Base-by-base conservation (phyloP, 495 filamentous ascomycete species). In the Penicillium cataractarum region DNA sequence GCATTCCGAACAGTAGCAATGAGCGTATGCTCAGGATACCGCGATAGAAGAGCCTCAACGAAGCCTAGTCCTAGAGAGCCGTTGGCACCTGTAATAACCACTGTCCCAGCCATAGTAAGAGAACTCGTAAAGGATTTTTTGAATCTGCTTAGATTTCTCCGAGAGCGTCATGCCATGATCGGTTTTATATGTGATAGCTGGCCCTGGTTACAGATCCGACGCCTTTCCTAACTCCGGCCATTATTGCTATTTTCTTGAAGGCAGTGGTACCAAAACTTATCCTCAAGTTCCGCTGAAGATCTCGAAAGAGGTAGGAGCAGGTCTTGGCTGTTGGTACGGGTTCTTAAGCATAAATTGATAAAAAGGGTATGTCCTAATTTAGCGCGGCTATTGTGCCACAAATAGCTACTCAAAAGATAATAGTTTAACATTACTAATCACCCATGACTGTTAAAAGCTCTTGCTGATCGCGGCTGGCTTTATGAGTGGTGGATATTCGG, bases 41-140 rank as follows among this genome's bases (percentile, higher is more conserved):
- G 60, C 2, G 62, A 57, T 7, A 83, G 69, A 35, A 84, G 71
- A 32, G 76, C 63, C 10, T 74, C 48, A 9, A 80, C 74, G 6
- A 80, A 75, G 15, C 71, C 78, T 27, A 82, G 73, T 5, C 74
- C 82, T 31, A 82, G 67, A 22, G 80, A 80, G 64, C 80, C 73
- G 60, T 83, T 83, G 31, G 81, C 81, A 27, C 80, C 81, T 8
- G 81, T 84, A 51, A 83, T 66, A 39, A 84, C 58, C 49, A 83
- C 69, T 19, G 79, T 79, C 32, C 77, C 79, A n/a, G 44, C 17
- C 68, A 73, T 75, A 6, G 8, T 49, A 9, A 39, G 7, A 1
- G 2, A 61, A 1, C 7, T 4, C 2, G 15, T 52, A 8, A 19
- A 15, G 9, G 4, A 12, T 19, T 24, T 4, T 24, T 2, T 24